Conservation (phyloP, 768 basidiomycete species). For the Rubroboletus satanas region DNA sequence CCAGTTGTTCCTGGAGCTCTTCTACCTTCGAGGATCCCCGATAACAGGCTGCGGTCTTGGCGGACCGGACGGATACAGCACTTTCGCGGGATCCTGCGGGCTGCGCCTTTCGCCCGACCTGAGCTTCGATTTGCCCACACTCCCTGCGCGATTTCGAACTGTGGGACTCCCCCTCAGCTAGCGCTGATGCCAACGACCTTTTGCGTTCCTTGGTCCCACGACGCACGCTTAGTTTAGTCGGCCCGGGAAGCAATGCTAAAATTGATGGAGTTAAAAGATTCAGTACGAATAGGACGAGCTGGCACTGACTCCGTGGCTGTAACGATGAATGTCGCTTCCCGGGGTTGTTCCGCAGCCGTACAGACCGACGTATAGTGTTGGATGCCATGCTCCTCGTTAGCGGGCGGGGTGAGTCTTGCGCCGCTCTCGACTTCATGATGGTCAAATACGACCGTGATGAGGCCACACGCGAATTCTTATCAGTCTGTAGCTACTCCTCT, state of each 20-base stretch:
- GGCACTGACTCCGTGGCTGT: slow-evolving; percentile 13
- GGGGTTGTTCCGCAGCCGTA: slow-evolving; percentile 11
- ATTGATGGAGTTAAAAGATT: slow-evolving; percentile 2
- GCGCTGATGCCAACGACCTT: not conserved
- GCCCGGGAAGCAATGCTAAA: slow-evolving; percentile 4
- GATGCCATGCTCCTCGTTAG: slow-evolving; percentile 26
- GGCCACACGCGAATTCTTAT: not conserved
- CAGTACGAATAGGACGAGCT: not conserved
- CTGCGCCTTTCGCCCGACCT: not conserved
- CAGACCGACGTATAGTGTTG: slow-evolving; percentile 19
- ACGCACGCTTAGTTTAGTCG: not conserved
- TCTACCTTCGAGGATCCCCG: slow-evolving; percentile 35
- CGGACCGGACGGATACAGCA: not conserved
- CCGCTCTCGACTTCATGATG: slow-evolving; percentile 17
- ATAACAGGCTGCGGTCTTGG: slow-evolving; percentile 25
- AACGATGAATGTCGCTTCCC: slow-evolving; percentile 1
- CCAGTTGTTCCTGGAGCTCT: slow-evolving; percentile 42
- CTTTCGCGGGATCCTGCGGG: slow-evolving; percentile 1
- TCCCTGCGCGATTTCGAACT: slow-evolving; percentile 6
- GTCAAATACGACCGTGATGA: not conserved
- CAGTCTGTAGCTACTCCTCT: not conserved
- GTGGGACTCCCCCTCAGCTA: not conserved
- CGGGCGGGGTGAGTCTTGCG: slow-evolving; percentile 10
- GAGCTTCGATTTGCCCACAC: slow-evolving; percentile 12
- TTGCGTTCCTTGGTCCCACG: slow-evolving; percentile 10